Conservation (phyloP, 2,329 filamentous ascomycete genomes). For the Colletotrichum euphorbiae region DNA sequence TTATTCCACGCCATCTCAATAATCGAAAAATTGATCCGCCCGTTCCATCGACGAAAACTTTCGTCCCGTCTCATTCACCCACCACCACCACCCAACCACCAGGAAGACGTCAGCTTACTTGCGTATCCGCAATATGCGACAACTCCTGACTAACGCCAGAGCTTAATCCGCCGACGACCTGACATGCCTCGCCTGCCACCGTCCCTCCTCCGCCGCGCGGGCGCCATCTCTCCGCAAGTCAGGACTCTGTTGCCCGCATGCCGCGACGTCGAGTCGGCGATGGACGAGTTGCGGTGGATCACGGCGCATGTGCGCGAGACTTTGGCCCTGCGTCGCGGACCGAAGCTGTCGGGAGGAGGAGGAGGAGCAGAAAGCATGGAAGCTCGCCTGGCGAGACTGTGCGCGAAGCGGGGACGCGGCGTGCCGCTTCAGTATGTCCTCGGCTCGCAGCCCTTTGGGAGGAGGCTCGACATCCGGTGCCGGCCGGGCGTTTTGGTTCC, state of each 20-base stretch:
- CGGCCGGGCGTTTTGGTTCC: constrained; percentile 86
- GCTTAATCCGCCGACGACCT: not conserved
- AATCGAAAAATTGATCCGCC: not conserved
- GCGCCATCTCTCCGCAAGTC: constrained; percentile 65
- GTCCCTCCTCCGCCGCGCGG: constrained; percentile 66
- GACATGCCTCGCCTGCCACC: constrained; percentile 74
- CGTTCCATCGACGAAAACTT: not conserved
- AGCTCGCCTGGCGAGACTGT: constrained; percentile 51
- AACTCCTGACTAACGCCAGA: constrained; percentile 5
- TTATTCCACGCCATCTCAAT: not conserved
- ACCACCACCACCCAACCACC: not conserved
- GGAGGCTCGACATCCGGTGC: constrained; percentile 79
- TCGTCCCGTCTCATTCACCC: not conserved
- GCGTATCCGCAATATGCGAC: constrained; percentile 1
- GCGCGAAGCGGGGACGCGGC: constrained; percentile 65
- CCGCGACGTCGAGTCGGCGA: constrained; percentile 70
- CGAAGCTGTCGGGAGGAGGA: not conserved
- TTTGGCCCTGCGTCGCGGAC: not conserved
- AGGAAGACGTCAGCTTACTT: constrained; percentile 4
- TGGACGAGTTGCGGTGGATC: constrained; percentile 80
- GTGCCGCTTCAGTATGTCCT: constrained; percentile 91
- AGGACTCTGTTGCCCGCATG: constrained; percentile 72
- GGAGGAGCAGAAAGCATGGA: not conserved
- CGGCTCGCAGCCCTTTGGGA: constrained; percentile 88
- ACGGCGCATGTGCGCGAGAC: constrained; percentile 62